Conservation (phyloP, 805 yeast species). For the Cyberlindnera maritima region DNA sequence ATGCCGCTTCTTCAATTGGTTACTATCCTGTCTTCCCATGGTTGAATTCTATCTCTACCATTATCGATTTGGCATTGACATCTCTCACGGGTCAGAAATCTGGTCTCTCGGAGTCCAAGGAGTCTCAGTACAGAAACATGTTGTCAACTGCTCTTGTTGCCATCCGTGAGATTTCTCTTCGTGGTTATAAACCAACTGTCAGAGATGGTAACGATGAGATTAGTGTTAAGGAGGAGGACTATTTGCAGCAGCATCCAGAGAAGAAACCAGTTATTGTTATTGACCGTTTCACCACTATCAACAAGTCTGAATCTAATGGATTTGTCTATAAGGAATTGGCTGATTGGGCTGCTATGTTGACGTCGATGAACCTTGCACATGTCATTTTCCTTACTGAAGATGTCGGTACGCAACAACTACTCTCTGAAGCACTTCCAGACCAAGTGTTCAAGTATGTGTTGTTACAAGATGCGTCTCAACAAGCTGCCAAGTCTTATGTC, state of each 20-base stretch:
- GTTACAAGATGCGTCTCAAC: conserved; percentile 76
- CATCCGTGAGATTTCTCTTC: conserved; percentile 59
- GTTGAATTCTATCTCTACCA: conserved; percentile 75
- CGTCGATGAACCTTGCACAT: conserved; percentile 80
- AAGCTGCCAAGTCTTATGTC: conserved; percentile 70
- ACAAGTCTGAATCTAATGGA: conserved; percentile 56
- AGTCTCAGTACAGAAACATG: conserved; percentile 78
- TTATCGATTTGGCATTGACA: conserved; percentile 81
- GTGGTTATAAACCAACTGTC: conserved; percentile 38
- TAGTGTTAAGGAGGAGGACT: conserved; percentile 69
- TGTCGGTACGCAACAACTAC: conserved; percentile 65
- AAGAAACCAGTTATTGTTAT: conserved; percentile 83
- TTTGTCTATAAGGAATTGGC: conserved; percentile 73
- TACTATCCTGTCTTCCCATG: conserved; percentile 94
- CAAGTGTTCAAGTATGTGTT: conserved; percentile 77
- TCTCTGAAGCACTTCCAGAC: conserved; percentile 76
- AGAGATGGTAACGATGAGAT: conserved; percentile 31
- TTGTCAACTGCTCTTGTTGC: conserved; percentile 69
- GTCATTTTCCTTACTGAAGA: conserved; percentile 88
- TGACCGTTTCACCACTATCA: conserved; percentile 59
- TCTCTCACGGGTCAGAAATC: conserved; percentile 93
- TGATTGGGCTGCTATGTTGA: conserved; percentile 83
- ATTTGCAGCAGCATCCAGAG: conserved; percentile 80
- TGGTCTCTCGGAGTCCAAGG: conserved; percentile 81
- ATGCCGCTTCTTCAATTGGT: conserved; percentile 75